These are phyloP conservation scores for Batkoa obscura DNA, from an alignment of 371 early-diverging fungal species.

Conservation along the genomic window DNA sequence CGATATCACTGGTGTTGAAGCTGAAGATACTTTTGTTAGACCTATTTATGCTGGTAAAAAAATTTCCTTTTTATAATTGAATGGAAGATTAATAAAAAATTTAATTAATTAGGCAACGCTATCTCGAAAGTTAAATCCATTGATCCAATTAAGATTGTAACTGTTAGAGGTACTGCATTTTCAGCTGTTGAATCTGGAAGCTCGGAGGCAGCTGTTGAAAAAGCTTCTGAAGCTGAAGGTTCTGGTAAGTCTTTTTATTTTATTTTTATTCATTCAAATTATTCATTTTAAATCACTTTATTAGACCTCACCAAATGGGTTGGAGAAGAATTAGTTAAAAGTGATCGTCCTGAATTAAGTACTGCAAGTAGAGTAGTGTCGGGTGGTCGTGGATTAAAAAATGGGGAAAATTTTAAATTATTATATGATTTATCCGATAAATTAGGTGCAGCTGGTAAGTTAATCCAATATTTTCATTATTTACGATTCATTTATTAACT, in stretches of 20 bases:
- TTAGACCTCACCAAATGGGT: constrained; percentile 55
- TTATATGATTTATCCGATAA: constrained; percentile 87
- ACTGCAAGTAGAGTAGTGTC: constrained; percentile 75
- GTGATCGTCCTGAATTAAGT: constrained; percentile 86
- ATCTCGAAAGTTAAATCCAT: constrained; percentile 83
- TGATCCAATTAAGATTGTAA: constrained; percentile 71
- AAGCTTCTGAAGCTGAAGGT: constrained; percentile 40
- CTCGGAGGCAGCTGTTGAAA: constrained; percentile 31
- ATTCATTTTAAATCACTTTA: not conserved
- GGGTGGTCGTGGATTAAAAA: constrained; percentile 95
- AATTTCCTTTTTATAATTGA: not conserved
- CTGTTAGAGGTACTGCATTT: constrained; percentile 87
- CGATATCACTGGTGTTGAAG: constrained; percentile 63
- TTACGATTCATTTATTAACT: not conserved
- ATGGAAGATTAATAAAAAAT: no score
- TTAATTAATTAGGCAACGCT: constrained; percentile 55
- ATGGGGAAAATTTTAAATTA: constrained; percentile 83
- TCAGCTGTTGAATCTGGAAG: constrained; percentile 34
- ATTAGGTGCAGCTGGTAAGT: constrained; percentile 76
- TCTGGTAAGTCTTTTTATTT: constrained; percentile 5
- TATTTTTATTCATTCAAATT: no score
- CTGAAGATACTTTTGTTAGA: constrained; percentile 79
- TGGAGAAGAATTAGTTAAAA: constrained; percentile 77
- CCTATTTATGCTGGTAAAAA: constrained; percentile 85
- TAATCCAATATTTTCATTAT: not conserved